Base-by-base conservation (phyloP, 345 rosid genomes). In the Pistacia atlantica region DNA sequence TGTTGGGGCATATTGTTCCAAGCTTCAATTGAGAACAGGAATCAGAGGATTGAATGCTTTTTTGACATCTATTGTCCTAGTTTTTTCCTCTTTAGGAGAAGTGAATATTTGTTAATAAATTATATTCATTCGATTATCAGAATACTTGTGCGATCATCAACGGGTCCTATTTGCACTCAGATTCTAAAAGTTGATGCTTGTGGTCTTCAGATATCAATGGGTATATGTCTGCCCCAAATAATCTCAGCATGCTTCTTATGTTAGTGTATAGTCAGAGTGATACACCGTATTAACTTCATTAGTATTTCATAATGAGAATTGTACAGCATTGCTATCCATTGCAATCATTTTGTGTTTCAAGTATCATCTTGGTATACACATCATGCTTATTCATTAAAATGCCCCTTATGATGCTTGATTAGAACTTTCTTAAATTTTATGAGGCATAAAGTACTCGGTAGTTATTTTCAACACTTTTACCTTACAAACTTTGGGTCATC, bases 61-160 rank as follows among this genome's bases (percentile, higher is more conserved):
- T 28, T 2, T 48, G 49, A 37, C 68, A 38, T 65, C 37, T 3
- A 18, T 51, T 28, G 45, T 51, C 28, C 11, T 12, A 42, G 8
- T 25, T 8, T 16, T 35, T 37, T 14, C 33, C 20, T 55, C 38
- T 9, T 37, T 8, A n/a, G 9, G 1, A 22, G n/a, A 57, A 6
- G 0, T 11, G 11, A 49, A 20, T 35, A 31, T 33, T 37, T 70
- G 59, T 56, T 31, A 35, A n/a, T 55, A 31, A 56, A 33, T 31
- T 71, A n/a, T n/a, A 71, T 71, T 65, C 75, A 58, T 57, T 71
- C 13, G 46, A 22, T 11, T 22, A 18, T 72, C 5, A 16, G 25
- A 60, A 22, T 28, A 45, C 31, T 18, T 11, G 69, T 1, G 52
- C 54, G 38, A 3, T 42, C 18, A 60, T 69, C 49, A 58, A 13